Evolutionary conservation across 345 rosid genomes (phyloP), one percentile per base, ranked within the genome.

Genomic region (Ailanthus altissimus): DNA sequence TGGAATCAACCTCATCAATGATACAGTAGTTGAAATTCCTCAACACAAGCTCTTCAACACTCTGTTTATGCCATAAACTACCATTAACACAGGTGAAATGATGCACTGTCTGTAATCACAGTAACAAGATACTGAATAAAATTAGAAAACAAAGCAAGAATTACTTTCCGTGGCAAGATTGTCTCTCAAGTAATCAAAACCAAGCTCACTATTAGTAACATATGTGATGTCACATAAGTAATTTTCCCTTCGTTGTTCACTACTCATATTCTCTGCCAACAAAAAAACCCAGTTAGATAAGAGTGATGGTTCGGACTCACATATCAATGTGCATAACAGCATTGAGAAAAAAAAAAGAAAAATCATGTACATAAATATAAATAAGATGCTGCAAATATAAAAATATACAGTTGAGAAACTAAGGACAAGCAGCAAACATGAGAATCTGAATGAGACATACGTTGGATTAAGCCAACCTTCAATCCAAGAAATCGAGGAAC

Each of bases 151-250:
- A 86, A 83, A 74, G 86, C 74, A 89, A 91, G 87, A 88, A 88
- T 88, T 93, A 93, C 97, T 95, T 91, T 93, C 99, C 97, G 94
- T 93, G 94, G 99, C 99, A 89, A 95, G 98, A 88, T 95, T 95
- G 82, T 95, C 99, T 85, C 99, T 89, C 83, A 95, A 84, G 77
- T 79, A 93, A 82, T 95, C 99, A 78, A 95, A 95, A 75, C 98
- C 99, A 78, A 95, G 96, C 87, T 95, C 98, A 74, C 99, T 93
- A 67, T 95, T 95, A 65, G 99, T 95, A 80, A 93, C 98, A 77
- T 93, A 95, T 2, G 99, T 93, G 60, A 95, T 90, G 82, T 95
- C 99, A 66, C 96, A 92, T 86, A 88, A 79, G 84, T 95, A 95
- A 66, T 93, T 95, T 81, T 93, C 96, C 88, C 92, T 90, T 78